Percentiles rank a stretch among this genome's conserved stretches.
phyloP scores from a whole-genome alignment of 306 rosid genomes.

The Vachellia pachyceras region DNA sequence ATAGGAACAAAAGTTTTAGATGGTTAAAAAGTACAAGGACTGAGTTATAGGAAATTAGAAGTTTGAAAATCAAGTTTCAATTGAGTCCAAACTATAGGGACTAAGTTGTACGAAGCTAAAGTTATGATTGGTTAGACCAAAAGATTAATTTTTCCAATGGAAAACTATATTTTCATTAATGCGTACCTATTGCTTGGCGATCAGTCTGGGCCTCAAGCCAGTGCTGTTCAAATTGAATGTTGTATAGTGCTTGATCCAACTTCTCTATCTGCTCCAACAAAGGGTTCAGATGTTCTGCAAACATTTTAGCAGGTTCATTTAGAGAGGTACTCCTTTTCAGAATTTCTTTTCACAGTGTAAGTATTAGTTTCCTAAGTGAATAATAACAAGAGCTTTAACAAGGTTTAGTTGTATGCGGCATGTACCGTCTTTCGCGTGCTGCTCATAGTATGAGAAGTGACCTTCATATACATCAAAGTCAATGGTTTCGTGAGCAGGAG shows the following conservation, averaged over 20 bases:
- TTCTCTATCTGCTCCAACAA: slow-evolving; percentile 79
- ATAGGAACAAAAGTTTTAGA: too few species aligned
- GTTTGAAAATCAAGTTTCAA: too few species aligned
- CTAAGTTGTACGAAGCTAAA: too few species aligned
- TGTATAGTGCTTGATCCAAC: slow-evolving; percentile 89
- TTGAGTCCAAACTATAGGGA: too few species aligned
- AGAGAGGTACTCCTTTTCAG: too few species aligned
- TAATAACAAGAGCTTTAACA: neutral
- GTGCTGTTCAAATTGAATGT: slow-evolving; percentile 92
- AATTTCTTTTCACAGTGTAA: neutral
- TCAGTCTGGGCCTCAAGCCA: slow-evolving; percentile 96
- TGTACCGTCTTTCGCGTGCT: slow-evolving; percentile 96
- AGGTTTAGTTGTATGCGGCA: neutral
- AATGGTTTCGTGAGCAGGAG: slow-evolving; percentile 74
- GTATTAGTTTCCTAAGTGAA: neutral
- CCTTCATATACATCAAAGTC: slow-evolving; percentile 85
- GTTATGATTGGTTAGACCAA: too few species aligned
- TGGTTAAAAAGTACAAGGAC: too few species aligned
- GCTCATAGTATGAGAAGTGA: slow-evolving; percentile 72
- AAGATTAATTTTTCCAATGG: too few species aligned
- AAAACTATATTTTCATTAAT: slow-evolving; percentile 9
- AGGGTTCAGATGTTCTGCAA: slow-evolving; percentile 86
- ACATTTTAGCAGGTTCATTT: slow-evolving; percentile 11
- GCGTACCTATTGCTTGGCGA: slow-evolving; percentile 86
- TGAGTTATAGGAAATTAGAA: too few species aligned